These are phyloP conservation scores for Colletotrichum gloeosporioides DNA, from an alignment of 2,329 filamentous ascomycete species.

Conservation along the genomic window DNA sequence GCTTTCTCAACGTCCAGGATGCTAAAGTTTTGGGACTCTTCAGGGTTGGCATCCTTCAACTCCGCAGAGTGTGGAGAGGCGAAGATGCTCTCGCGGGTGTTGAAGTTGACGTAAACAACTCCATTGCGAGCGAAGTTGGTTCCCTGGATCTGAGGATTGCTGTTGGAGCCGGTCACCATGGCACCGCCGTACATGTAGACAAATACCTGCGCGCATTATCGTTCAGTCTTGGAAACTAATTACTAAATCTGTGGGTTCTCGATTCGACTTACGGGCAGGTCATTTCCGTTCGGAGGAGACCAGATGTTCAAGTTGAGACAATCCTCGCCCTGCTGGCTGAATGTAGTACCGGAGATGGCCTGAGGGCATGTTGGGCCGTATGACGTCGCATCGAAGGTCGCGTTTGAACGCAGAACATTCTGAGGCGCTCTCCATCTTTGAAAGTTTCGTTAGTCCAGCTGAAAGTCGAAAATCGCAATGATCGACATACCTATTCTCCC, in stretches of 20 bases:
- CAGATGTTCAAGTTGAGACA: constrained; percentile 49
- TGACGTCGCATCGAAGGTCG: constrained; percentile 25
- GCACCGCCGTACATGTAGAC: constrained; percentile 52
- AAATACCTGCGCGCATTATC: constrained; percentile 31
- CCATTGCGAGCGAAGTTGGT: constrained; percentile 41
- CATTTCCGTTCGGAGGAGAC: constrained; percentile 29
- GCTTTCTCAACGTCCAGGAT: constrained; percentile 42
- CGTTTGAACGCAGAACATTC: constrained; percentile 23
- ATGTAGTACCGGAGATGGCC: constrained; percentile 23
- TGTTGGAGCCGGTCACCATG: constrained; percentile 45
- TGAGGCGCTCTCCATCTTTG: constrained; percentile 31
- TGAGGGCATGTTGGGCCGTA: constrained; percentile 33
- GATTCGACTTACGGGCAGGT: constrained; percentile 30
- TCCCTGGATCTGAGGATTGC: constrained; percentile 42
- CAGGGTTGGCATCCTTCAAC: constrained; percentile 33
- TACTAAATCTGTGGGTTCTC: neutral
- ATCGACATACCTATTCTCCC: constrained; percentile 37
- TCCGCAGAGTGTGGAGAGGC: constrained; percentile 48
- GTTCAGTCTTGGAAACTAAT: neutral
- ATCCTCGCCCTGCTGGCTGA: constrained; percentile 37
- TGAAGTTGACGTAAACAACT: constrained; percentile 43
- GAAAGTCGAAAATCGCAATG: neutral
- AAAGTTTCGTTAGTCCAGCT: neutral
- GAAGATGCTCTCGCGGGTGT: constrained; percentile 46
- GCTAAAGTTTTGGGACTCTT: constrained; percentile 30